Base-by-base conservation (phyloP, 352 stramenopile genomes). In the Pythium grandisporangium region DNA sequence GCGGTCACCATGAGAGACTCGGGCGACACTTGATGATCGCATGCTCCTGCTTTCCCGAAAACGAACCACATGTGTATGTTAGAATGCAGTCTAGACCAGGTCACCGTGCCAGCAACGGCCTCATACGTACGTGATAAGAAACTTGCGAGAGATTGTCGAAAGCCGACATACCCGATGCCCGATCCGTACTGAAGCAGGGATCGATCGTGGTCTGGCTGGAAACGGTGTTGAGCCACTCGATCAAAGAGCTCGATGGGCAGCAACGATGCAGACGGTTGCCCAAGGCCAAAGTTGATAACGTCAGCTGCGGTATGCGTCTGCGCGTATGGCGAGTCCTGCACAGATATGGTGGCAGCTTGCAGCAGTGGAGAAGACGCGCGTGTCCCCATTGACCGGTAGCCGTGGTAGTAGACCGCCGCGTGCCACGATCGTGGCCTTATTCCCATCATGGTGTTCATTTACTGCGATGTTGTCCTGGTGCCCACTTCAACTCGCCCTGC, bases 231-330 rank as follows among this genome's bases (percentile, higher is more conserved):
- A 27, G 72, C 59, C 26, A 73, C 73, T 26, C 60, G 30, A 11
- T 63, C 65, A 42, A 94, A 72, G 26, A 82, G 51, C 22, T 80
- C 55, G 14, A 90, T 45, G 17, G 82, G 79, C 43, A 94, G 57
- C 56, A 93, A 62, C n/a, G 72, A 69, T 26, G 61, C 58, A 7
- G 82, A 82, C 41, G 82, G 82, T 55, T 92, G 79, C 0, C 82
- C 82, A n/a, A 94, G 53, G 1, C 76, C 79, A 42, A 94, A 89
- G 56, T 94, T 94, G 51, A 94, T 78, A 35, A 84, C 52, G 21
- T 59, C 52, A 16, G 60, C 59, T 25, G 58, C 68, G 22, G 70
- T 76, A 50, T 79, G 73, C 21, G 70, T 79, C 46, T 87, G 73
- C 24, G 66, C 73, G 38, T 84, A 87, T 16, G 62, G 44, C 3